Percentiles rank a stretch among this genome's conserved stretches.
These are phyloP conservation scores for Aspergillus bridgeri DNA, from an alignment of 495 filamentous ascomycete species.

Conservation along the genomic window DNA sequence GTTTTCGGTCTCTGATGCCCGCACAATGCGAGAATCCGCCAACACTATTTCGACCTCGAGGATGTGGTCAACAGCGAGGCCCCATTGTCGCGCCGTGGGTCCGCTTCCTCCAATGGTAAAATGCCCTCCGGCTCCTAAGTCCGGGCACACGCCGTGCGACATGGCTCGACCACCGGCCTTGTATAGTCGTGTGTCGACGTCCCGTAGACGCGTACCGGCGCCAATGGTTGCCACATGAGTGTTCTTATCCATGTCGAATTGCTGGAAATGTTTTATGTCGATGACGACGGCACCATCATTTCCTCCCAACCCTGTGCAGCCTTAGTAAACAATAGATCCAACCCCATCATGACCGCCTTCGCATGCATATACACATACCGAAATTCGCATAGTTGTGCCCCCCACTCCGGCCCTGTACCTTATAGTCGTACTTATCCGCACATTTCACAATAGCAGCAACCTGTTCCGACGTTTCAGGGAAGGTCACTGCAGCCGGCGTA, in stretches of 20 bases:
- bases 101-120: slow-evolving; percentile 69
- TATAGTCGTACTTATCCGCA: slow-evolving; percentile 48
- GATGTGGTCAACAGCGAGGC: slow-evolving; percentile 62
- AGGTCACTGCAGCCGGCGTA: slow-evolving; percentile 58
- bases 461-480: slow-evolving; percentile 54
- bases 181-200: slow-evolving; percentile 57
- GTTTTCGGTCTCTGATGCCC: slow-evolving; percentile 35
- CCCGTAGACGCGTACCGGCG: slow-evolving; percentile 57
- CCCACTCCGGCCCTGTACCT: slow-evolving; percentile 67
- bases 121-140: slow-evolving; percentile 73
- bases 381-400: slow-evolving; percentile 71
- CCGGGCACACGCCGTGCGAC: slow-evolving; percentile 62
- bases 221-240: slow-evolving; percentile 63
- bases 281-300: slow-evolving; percentile 40
- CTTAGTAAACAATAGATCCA: background rate
- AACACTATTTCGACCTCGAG: slow-evolving; percentile 60
- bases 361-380: slow-evolving; percentile 45
- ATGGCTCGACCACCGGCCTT: slow-evolving; percentile 61
- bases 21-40: slow-evolving; percentile 51
- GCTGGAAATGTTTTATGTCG: slow-evolving; percentile 44
- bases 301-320: slow-evolving; percentile 43
- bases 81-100: slow-evolving; percentile 58
- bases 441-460: slow-evolving; percentile 59
- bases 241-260: slow-evolving; percentile 48
- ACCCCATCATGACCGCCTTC: background rate